phyloP scores from a whole-genome alignment of 306 rosid genomes.

The Prosopis cineraria region DNA sequence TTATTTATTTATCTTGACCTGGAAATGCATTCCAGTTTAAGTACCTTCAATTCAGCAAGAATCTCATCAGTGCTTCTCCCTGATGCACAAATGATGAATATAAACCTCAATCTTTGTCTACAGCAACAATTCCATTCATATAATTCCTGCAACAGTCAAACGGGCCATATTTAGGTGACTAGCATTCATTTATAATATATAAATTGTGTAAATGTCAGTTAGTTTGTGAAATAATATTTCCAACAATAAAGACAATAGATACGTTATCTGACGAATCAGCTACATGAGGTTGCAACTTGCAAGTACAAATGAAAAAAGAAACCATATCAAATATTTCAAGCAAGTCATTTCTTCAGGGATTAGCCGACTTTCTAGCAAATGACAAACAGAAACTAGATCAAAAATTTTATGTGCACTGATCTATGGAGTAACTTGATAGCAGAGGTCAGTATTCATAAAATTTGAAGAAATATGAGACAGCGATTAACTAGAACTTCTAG shows the following conservation, averaged over 20 bases:
- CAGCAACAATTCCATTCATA: conserved; percentile 79
- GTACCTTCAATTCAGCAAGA: conserved; percentile 88
- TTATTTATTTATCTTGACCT: too few relatives aligned
- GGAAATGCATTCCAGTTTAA: too few relatives aligned
- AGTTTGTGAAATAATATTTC: neutral
- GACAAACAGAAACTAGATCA: neutral
- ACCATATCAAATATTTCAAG: conserved; percentile 1
- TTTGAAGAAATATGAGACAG: conserved; percentile 9
- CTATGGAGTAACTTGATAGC: conserved; percentile 25
- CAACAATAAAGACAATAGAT: conserved; percentile 17
- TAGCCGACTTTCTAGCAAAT: too few relatives aligned
- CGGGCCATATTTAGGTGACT: neutral
- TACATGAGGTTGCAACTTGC: neutral
- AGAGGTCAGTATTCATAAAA: conserved; percentile 1
- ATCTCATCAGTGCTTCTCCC: conserved; percentile 77
- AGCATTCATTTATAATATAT: conserved; percentile 6
- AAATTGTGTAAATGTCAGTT: neutral
- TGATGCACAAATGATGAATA: conserved; percentile 86
- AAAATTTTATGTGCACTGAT: neutral
- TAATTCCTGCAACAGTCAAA: conserved; percentile 66
- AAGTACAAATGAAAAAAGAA: conserved; percentile 23
- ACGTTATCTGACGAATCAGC: neutral
- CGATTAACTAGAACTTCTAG: neutral
- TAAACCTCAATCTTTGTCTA: conserved; percentile 72
- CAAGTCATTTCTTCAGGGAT: neutral